Conservation (phyloP, 805 yeast species). For the Pichia thaimueangensis region DNA sequence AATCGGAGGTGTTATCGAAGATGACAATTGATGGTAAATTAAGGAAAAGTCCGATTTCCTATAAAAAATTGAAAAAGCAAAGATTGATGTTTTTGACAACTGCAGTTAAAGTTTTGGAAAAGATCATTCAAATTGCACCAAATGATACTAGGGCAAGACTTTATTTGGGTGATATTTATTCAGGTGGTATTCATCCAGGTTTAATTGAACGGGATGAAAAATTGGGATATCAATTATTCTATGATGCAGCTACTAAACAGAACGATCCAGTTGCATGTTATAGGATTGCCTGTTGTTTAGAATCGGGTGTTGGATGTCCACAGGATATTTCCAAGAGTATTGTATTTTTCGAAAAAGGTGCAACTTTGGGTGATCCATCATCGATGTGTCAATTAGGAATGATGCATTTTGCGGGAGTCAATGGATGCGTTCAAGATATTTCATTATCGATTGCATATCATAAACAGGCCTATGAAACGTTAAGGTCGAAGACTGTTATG, state of each 20-base stretch:
- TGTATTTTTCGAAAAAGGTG: slow-evolving; percentile 51
- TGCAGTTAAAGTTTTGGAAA: slow-evolving; percentile 54
- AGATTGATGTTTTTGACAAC: slow-evolving; percentile 49
- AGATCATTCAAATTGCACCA: slow-evolving; percentile 41
- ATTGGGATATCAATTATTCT: slow-evolving; percentile 56
- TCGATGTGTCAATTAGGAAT: slow-evolving; percentile 74
- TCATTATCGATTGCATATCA: slow-evolving; percentile 25
- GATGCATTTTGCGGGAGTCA: slow-evolving; percentile 43
- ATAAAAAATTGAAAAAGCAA: slow-evolving; percentile 43
- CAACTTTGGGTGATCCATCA: slow-evolving; percentile 52
- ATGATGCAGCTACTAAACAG: slow-evolving; percentile 46
- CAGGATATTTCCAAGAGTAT: slow-evolving; percentile 42
- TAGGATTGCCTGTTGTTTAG: slow-evolving; percentile 65
- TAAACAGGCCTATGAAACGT: slow-evolving; percentile 23
- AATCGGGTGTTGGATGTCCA: slow-evolving; percentile 53
- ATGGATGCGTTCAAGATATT: slow-evolving; percentile 26
- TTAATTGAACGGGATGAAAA: slow-evolving; percentile 45
- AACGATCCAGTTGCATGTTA: slow-evolving; percentile 58
- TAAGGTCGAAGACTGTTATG: slow-evolving; percentile 23
- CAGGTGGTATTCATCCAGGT: slow-evolving; percentile 43
- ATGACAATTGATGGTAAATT: slow-evolving; percentile 43
- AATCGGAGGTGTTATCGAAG: slow-evolving; percentile 36
- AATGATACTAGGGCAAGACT: slow-evolving; percentile 51
- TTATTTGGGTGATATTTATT: slow-evolving; percentile 55
- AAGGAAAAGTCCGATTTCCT: slow-evolving; percentile 32